Percentiles rank a stretch among this genome's conserved stretches.
These are phyloP conservation scores for Hemileccinum rubropunctum DNA, from an alignment of 768 basidiomycete species.

Conservation along the genomic window DNA sequence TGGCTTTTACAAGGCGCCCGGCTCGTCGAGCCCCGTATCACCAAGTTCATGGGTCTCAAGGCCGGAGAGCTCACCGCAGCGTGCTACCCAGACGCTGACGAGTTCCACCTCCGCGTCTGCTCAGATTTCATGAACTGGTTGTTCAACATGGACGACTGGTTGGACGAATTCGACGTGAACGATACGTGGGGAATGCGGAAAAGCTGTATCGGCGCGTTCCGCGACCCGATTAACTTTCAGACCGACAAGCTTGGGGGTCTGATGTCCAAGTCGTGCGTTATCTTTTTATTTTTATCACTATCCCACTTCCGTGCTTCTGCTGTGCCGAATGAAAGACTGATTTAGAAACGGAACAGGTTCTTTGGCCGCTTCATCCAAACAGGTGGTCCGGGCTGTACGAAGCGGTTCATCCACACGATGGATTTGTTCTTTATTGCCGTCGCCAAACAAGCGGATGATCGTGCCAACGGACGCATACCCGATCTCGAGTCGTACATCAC, in stretches of 20 bases:
- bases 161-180: constrained; percentile 37
- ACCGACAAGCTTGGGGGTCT: constrained; percentile 28
- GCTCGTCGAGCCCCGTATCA: constrained; percentile 31
- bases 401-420: constrained; percentile 41
- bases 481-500: constrained; percentile 52
- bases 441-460: constrained; percentile 43
- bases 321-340: neutral
- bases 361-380: constrained; percentile 37
- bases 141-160: constrained; percentile 42
- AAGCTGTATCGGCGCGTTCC: constrained; percentile 29
- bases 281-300: neutral
- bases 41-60: constrained; percentile 53
- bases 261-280: constrained; percentile 35
- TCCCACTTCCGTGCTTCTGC: neutral
- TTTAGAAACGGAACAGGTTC: constrained; percentile 27
- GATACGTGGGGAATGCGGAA: constrained; percentile 31
- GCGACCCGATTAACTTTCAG: constrained; percentile 26
- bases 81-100: constrained; percentile 57
- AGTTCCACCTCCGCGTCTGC: constrained; percentile 58
- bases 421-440: constrained; percentile 42
- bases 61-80: constrained; percentile 65
- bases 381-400: constrained; percentile 38
- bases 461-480: constrained; percentile 35
- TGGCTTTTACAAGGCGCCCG: constrained; percentile 32
- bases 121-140: constrained; percentile 62